Evolutionary conservation across 2,329 filamentous ascomycete genomes (phyloP), one percentile per base, ranked within the genome.

Genomic region (Xylaria sp.): DNA sequence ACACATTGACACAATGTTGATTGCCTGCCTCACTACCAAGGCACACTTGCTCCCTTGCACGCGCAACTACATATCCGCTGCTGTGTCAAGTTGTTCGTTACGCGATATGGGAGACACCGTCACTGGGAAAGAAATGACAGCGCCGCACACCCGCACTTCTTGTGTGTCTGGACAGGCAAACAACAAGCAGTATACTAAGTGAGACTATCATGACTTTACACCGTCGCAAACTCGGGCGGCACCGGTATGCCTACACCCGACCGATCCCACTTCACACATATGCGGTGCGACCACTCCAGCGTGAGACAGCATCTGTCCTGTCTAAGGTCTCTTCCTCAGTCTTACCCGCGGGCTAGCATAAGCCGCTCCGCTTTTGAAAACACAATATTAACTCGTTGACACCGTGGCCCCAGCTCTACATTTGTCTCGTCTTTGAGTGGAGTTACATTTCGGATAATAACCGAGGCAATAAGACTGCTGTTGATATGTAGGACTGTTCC

Each of bases 171-270:
- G 41, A 28, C 23, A 41, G 36, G 36, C 43, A 32, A 50, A 58
- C 36, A 60, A 36, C 59, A 48, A 41, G 25, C 46, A 20, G 23
- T 41, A 28, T 25, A 36, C 43, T 23, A n/a, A 23, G 30, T 23
- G n/a, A 30, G 69, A 70, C 67, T 68, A 67, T 70, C 63, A 41
- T 63, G 68, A 69, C 69, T 41, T 62, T 68, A 60, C 34, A 60
- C 36, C 39, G 58, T 68, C 46, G 59, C 55, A 71, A 71, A 69
- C 74, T 76, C 71, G 74, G 75, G 73, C 68, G 71, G 70, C 70
- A 73, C 70, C 65, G 71, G 72, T 73, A 70, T 68, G 68, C 67
- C 71, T 75, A 72, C 73, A 63, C 64, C 63, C 71, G 76, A 72
- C 75, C 75, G 74, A 75, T 74, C 75, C 72, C 72, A 60, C 57